Percentiles rank a stretch among this genome's conserved stretches.
Evolutionary conservation across 345 rosid genomes (phyloP).

Genomic region (Combretum micranthum): DNA sequence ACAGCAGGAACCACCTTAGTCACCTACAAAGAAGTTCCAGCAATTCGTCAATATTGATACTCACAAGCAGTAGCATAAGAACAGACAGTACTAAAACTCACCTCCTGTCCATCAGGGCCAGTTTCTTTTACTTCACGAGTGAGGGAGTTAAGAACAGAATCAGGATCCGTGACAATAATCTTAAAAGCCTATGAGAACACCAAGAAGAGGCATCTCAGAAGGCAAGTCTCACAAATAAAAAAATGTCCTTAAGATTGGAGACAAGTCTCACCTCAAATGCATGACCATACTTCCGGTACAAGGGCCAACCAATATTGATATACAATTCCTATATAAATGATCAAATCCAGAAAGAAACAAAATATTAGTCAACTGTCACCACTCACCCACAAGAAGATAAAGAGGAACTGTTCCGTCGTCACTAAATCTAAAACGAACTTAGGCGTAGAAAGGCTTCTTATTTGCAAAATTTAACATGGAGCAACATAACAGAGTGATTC

Average conservation of each 20-base stretch:
- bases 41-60: slow-evolving; percentile 1
- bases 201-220: neutral
- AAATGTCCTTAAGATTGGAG: neutral
- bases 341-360: slow-evolving; percentile 1
- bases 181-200: slow-evolving; percentile 71
- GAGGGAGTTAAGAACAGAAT: slow-evolving; percentile 66
- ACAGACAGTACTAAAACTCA: slow-evolving; percentile 15
- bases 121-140: slow-evolving; percentile 79
- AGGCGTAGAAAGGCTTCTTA: too few relatives aligned
- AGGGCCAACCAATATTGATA: slow-evolving; percentile 83
- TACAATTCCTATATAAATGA: slow-evolving; percentile 61
- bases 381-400: neutral
- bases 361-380: neutral
- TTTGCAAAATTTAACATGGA: too few relatives aligned
- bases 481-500: too few relatives aligned
- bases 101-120: slow-evolving; percentile 93
- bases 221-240: neutral
- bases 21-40: slow-evolving; percentile 34
- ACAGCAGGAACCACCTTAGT: slow-evolving; percentile 79
- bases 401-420: neutral
- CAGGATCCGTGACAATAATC: slow-evolving; percentile 85
- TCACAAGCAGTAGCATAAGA: neutral
- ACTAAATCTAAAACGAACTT: too few relatives aligned
- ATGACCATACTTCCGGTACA: slow-evolving; percentile 86
- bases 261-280: slow-evolving; percentile 76